These are phyloP conservation scores for Globisporangium barbulae DNA, from an alignment of 352 stramenopile species.

Conservation along the genomic window DNA sequence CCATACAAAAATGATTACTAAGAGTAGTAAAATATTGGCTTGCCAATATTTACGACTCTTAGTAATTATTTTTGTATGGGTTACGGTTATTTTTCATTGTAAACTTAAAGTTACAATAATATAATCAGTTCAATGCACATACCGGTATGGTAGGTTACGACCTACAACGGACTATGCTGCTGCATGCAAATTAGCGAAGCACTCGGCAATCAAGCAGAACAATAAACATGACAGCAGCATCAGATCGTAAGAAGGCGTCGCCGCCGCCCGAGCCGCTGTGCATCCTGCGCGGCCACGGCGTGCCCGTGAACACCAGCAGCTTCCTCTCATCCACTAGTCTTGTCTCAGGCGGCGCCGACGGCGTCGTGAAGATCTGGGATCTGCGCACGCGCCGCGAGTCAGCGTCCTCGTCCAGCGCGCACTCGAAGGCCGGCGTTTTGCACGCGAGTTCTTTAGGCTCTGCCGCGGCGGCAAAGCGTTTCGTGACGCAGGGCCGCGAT, in stretches of 20 bases:
- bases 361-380: slow-evolving; percentile 72
- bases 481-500: slow-evolving; percentile 73
- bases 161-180: too few relatives aligned
- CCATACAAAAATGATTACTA: too few relatives aligned
- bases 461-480: slow-evolving; percentile 16
- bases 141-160: too few relatives aligned
- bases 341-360: slow-evolving; percentile 57
- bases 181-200: too few relatives aligned
- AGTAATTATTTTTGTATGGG: too few relatives aligned
- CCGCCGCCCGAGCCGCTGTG: slow-evolving; percentile 42
- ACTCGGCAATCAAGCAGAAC: too few relatives aligned
- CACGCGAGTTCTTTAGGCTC: slow-evolving; percentile 24
- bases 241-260: neutral
- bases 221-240: neutral
- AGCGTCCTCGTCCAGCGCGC: slow-evolving; percentile 27
- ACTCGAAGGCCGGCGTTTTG: slow-evolving; percentile 80
- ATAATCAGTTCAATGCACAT: too few relatives aligned
- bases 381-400: slow-evolving; percentile 53
- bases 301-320: slow-evolving; percentile 52
- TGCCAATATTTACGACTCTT: too few relatives aligned
- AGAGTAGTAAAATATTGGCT: too few relatives aligned
- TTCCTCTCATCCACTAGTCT: slow-evolving; percentile 41
- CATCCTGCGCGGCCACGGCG: slow-evolving; percentile 63
- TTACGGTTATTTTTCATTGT: too few relatives aligned
- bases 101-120: too few relatives aligned